These are phyloP conservation scores for Leccinum broughii DNA, from an alignment of 768 basidiomycete species.

Conservation along the genomic window DNA sequence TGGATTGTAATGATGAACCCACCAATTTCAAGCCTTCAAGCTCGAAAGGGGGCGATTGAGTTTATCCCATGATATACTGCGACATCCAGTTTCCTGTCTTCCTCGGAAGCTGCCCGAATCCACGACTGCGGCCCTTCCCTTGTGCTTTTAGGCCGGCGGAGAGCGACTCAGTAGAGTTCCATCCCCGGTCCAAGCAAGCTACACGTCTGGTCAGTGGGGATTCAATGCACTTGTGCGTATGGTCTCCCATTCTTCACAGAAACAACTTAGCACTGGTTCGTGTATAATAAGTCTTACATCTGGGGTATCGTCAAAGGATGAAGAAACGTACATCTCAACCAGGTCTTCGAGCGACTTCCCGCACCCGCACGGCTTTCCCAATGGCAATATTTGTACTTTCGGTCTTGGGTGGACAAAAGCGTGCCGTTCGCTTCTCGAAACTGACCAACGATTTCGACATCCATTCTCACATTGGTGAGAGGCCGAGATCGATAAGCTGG, in stretches of 20 bases:
- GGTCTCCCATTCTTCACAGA: background rate
- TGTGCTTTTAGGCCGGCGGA: background rate
- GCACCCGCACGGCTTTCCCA: no score
- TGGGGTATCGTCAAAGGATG: background rate
- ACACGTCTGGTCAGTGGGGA: background rate
- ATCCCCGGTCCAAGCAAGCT: background rate
- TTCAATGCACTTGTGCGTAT: background rate
- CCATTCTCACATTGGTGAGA: background rate
- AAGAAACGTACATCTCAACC: background rate
- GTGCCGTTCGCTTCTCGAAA: background rate
- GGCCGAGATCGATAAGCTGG: background rate
- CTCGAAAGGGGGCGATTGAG: background rate
- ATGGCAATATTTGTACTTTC: background rate
- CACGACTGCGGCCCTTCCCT: background rate
- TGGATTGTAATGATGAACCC: background rate
- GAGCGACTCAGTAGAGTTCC: background rate
- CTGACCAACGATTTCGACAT: background rate
- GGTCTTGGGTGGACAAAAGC: no score
- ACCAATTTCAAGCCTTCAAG: background rate
- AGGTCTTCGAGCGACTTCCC: background rate
- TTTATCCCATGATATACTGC: background rate
- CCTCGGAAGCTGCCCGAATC: background rate
- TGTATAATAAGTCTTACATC: background rate
- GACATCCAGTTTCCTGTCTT: background rate
- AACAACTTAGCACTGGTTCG: background rate